phyloP scores from a whole-genome alignment of 176 grass and related monocot species.

The Poa annua region DNA sequence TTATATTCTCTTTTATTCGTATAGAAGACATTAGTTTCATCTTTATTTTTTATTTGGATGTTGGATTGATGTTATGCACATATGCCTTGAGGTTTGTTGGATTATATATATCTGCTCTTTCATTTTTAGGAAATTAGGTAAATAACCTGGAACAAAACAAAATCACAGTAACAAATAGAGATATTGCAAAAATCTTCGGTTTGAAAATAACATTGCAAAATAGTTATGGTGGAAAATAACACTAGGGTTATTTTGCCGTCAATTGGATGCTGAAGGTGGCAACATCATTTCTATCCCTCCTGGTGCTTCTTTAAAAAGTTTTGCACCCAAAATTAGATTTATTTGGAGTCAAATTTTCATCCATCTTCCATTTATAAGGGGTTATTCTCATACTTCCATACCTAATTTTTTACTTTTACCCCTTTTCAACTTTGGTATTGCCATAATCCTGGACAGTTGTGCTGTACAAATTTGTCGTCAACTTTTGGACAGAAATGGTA shows the following conservation, averaged over 20 bases:
- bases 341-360: slow-evolving; percentile 1
- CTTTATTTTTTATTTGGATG: slow-evolving; percentile 20
- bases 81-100: neutral
- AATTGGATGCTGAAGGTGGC: neutral
- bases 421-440: neutral
- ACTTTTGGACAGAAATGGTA: neutral
- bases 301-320: neutral
- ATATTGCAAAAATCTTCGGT: slow-evolving; percentile 7
- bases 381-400: slow-evolving; percentile 25
- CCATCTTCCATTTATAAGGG: neutral
- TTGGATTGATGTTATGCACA: slow-evolving; percentile 7
- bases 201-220: neutral
- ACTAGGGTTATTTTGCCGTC: neutral
- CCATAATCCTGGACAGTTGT: slow-evolving; percentile 9
- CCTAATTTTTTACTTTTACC: neutral
- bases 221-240: neutral
- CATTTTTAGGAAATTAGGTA: neutral
- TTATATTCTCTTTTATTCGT: neutral
- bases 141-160: slow-evolving; percentile 3
- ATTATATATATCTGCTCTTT: neutral
- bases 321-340: neutral
- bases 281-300: neutral
- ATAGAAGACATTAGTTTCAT: neutral
- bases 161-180: neutral
- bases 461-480: neutral